Base-by-base conservation (phyloP, 345 rosid genomes). In the Microthlaspi erraticum region DNA sequence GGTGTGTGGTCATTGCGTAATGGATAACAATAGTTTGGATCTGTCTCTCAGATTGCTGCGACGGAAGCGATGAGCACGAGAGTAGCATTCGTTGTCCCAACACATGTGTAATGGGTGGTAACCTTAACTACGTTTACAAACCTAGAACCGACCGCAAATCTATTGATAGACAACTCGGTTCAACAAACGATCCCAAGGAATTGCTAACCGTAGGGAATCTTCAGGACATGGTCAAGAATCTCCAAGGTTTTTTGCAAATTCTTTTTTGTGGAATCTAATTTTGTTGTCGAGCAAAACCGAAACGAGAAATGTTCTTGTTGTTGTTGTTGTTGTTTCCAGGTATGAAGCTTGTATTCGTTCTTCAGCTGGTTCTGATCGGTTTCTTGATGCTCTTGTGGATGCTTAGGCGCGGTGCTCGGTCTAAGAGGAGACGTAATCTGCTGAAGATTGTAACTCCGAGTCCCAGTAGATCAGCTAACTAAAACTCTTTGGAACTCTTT, bases 101-200 rank as follows among this genome's bases (percentile, higher is more conserved):
- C 49, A 72, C 77, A 12, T 77, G 81, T 60, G 6, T 77, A 48
- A 71, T 77, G 81, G 81, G 98, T 48, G 96, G 92, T 77, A 81
- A 77, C 59, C 51, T 86, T 20, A 79, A 81, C 79, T 87, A 89
- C 75, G 78, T 80, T 66, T 86, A 89, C 78, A 84, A 81, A 75
- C 45, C 81, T 20, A 78, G 82, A 68, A 76, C 63, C 38, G 18
- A 43, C 8, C 49, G 59, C 64, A 71, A 63, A 26, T 53, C 87
- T 44, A 41, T 73, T 13, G 38, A 51, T 8, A 50, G 51, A 14
- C 29, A 71, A 56, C 29, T 55, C 33, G 73, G 64, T 51, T 68
- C 80, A 45, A 44, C 42, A 1, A 49, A 26, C 55, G 72, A 69
- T 46, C 9, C 26, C 12, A 80, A 80, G 41, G 85, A 77, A 53